These are phyloP conservation scores for Nemophila menziesii DNA, from an alignment of 257 asterid genomes.

Conservation along the genomic window DNA sequence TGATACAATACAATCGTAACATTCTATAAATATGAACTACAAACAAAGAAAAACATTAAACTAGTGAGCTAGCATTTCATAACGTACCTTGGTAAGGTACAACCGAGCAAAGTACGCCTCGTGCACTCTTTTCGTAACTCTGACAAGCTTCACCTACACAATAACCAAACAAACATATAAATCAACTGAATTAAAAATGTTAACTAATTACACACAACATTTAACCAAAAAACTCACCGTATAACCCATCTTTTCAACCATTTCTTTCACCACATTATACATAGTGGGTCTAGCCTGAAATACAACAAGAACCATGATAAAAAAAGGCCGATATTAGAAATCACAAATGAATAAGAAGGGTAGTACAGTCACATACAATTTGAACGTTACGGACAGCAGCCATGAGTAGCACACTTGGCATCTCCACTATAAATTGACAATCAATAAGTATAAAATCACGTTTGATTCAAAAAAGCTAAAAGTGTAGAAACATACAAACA, in stretches of 20 bases:
- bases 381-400: constrained; percentile 74
- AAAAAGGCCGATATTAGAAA: background rate
- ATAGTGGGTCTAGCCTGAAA: constrained; percentile 71
- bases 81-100: constrained; percentile 39
- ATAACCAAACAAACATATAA: background rate
- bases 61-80: background rate
- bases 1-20: constrained; percentile 16
- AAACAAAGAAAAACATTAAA: background rate
- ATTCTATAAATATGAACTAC: background rate
- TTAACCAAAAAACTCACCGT: constrained; percentile 26
- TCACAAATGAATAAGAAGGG: constrained; percentile 1
- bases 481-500: constrained; percentile 40
- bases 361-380: constrained; percentile 38
- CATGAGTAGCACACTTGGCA: constrained; percentile 78
- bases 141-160: constrained; percentile 49
- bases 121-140: constrained; percentile 61
- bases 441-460: background rate
- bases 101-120: constrained; percentile 66
- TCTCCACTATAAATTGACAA: constrained; percentile 46
- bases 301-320: background rate
- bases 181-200: background rate
- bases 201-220: background rate
- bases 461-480: background rate
- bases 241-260: constrained; percentile 80
- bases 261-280: constrained; percentile 63